Base-by-base conservation (phyloP, 129 eudicot genomes). In the Chrysanthemum seticuspe region DNA sequence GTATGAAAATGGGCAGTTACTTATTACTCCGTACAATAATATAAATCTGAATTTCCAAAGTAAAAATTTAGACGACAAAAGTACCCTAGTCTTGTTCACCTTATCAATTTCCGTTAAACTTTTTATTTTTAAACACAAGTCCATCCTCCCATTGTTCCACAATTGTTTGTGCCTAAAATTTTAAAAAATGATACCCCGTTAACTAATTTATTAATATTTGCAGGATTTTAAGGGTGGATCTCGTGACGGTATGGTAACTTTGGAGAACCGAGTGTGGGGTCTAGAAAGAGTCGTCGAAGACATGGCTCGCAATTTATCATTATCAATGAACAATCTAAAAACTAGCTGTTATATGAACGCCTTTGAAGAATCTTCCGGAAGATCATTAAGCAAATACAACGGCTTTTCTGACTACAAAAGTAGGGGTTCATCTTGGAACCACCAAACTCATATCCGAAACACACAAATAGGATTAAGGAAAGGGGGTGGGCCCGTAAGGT, bases 141-240 rank as follows among this genome's bases (percentile, higher is more conserved):
- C 9, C 10, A 40, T 40, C 10, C 47, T 40, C 47, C 47, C 47
- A 40, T 40, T 40, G 47, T 7, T 40, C 10, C 47, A 6, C 47
- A 40, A 40, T 40, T 40, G 47, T 40, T 40, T 1, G 10, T 8
- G 47, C 47, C 47, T 40, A 0, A 40, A 19, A 19, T 19, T 19
- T 19, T 0, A 19, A 19, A 40, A 40, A 40, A 7, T 40, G 47
- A 40, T 40, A 40, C 47, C 47, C 47, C 2, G 9, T 40, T 40
- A 40, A 6, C 9, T 40, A 40, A 40, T 40, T 40, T 40, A 40
- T 15, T 29, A 47, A 29, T 70, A 31, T 59, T 60, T 34, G 67
- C 75, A 65, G 78, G 91, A 87, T 63, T 95, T 90, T 66, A 95
- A 88, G 94, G 99, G 94, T 62, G 99, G 99, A 58, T 95, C 99